Percentiles rank a stretch among this genome's conserved stretches.
These are phyloP conservation scores for Nepenthes mirabilis DNA, from an alignment of 148 eudicot species.

Conservation along the genomic window DNA sequence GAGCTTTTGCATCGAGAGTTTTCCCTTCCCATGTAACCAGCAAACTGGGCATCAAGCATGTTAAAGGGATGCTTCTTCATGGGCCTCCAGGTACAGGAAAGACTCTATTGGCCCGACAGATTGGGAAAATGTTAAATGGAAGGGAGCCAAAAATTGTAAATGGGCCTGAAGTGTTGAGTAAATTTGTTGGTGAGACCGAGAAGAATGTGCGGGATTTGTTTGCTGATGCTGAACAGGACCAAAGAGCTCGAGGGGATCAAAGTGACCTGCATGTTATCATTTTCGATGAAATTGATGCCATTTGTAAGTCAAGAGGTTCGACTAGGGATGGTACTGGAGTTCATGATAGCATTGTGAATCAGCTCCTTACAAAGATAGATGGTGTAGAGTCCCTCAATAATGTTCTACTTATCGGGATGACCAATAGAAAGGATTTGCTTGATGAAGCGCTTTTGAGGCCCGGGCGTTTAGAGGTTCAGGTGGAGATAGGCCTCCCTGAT, in stretches of 20 bases:
- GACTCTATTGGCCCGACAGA: constrained; percentile 97
- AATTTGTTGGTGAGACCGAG: constrained; percentile 99
- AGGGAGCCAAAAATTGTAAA: constrained; percentile 99
- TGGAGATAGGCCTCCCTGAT: constrained; percentile 98
- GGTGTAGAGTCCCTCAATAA: constrained; percentile 98
- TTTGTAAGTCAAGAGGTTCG: constrained; percentile 98
- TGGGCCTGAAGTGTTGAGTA: constrained; percentile 98
- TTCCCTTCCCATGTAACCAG: constrained; percentile 91
- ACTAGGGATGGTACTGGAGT: constrained; percentile 99
- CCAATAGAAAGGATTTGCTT: constrained; percentile 95
- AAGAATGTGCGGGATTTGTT: constrained; percentile 97
- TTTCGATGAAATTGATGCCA: constrained; percentile 99
- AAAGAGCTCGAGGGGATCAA: constrained; percentile 85
- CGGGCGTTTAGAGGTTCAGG: constrained; percentile 98
- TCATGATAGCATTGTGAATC: constrained; percentile 97
- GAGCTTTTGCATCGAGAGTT: constrained; percentile 99
- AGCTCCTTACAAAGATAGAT: constrained; percentile 96
- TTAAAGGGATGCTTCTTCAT: constrained; percentile 96
- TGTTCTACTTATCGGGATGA: constrained; percentile 97
- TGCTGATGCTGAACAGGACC: constrained; percentile 99
- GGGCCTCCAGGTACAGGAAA: constrained; percentile 99
- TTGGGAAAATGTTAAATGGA: constrained; percentile 92
- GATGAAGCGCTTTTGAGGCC: constrained; percentile 99
- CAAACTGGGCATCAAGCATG: constrained; percentile 94
- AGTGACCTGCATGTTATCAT: constrained; percentile 98